phyloP scores from a whole-genome alignment of 2,329 filamentous ascomycete genomes.

The Metarhizium robertsii region DNA sequence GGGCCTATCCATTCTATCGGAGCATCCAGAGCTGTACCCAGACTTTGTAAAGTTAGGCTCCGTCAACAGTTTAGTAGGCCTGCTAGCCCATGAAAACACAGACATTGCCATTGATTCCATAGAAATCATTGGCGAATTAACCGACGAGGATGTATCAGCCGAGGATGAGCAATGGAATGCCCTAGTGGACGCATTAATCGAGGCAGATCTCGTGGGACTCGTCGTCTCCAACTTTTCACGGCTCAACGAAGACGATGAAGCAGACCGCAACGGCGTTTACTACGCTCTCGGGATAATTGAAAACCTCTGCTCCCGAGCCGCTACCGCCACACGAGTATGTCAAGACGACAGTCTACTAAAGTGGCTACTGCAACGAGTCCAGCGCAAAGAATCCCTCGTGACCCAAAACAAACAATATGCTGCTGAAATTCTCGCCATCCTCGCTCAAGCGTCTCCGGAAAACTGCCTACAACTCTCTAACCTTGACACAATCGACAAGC shows the following conservation, averaged over 20 bases:
- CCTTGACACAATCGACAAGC: conserved; percentile 64
- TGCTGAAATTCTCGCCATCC: conserved; percentile 81
- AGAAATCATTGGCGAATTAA: conserved; percentile 82
- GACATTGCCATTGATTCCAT: conserved; percentile 90
- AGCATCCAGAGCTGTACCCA: conserved; percentile 74
- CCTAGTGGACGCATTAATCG: conserved; percentile 58
- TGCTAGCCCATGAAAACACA: conserved; percentile 91
- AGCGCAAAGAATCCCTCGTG: conserved; percentile 56
- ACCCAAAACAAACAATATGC: conserved; percentile 93
- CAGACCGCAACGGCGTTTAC: conserved; percentile 79
- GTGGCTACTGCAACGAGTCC: conserved; percentile 71
- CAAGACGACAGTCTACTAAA: conserved; percentile 56
- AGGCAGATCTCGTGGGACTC: conserved; percentile 64
- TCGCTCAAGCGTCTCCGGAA: conserved; percentile 64
- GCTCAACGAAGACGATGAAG: conserved; percentile 62
- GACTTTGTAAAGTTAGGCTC: conserved; percentile 72
- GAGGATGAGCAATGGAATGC: conserved; percentile 72
- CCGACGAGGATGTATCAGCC: conserved; percentile 83
- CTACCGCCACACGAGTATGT: conserved; percentile 63
- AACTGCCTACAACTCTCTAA: conserved; percentile 55
- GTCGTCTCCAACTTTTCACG: conserved; percentile 70
- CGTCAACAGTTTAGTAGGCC: conserved; percentile 62
- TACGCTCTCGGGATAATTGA: conserved; percentile 76
- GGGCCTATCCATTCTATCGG: conserved; percentile 72
- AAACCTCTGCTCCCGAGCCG: conserved; percentile 65